Evolutionary conservation across 75 land plant species (phyloP), one percentile per base, ranked within the genome.

Genomic region (Pinus tabuliformis): DNA sequence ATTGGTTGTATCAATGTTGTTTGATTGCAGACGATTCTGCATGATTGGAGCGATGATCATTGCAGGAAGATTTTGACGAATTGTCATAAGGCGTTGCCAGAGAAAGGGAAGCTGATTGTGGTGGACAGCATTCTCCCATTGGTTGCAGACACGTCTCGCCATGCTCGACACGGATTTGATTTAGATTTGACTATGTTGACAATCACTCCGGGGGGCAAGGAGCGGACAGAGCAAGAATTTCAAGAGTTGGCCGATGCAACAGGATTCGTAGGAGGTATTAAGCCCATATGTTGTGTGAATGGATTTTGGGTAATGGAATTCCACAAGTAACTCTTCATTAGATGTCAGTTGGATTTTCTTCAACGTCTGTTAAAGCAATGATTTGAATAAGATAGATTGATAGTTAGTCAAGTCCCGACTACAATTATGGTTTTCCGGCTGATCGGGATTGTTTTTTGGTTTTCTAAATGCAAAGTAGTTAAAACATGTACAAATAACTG

Each of bases 21-120:
- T 33, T 1, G 33, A 33, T 33, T 33, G 33, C 77, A 91, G 92
- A 89, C 84, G 86, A 87, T 91, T 64, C 78, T 85, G n/a, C 93
- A 87, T 75, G 84, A 85, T 54, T 89, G 90, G 90, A 86, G 83
- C 56, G 93, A 91, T 52, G 86, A 84, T 21, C 78, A 83, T 56
- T 88, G 88, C 75, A 4, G 75, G 68, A 88, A 85, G 65, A 37
- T 90, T 33, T 63, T 88, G 83, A 90, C 78, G 82, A 90, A 88
- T 49, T 89, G 89, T 26, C 81, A 82, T n/a, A 76, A 76, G 52
- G 82, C 91, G 7, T 73, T 89, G 26, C 87, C 92, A 24, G 75
- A 77, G 11, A 57, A 83, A 20, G 92, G 92, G 13, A 90, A 90
- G 58, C 86, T 90, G 37, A 86, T 90, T 11, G 37, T 83, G 1